A percentile compares a stretch with the other conserved stretches of the same genome.
phyloP scores from a whole-genome alignment of 2,329 filamentous ascomycete genomes.

The Trichoderma sp. region DNA sequence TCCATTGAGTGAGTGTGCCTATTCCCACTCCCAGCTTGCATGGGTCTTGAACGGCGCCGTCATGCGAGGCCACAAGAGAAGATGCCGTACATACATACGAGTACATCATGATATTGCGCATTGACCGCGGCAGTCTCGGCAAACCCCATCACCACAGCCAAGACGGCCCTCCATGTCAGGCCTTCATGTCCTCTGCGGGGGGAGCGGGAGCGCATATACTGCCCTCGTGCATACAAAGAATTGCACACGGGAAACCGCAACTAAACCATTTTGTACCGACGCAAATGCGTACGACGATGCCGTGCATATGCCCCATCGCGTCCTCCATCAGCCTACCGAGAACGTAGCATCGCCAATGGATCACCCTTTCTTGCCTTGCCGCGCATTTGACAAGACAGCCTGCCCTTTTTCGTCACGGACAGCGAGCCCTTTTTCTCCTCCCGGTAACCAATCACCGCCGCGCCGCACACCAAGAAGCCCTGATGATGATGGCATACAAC shows the following conservation, averaged over 20 bases:
- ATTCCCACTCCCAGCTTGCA: constrained; percentile 5
- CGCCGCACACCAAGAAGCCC: not conserved
- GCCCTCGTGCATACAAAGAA: too few relatives aligned
- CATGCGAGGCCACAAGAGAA: constrained; percentile 8
- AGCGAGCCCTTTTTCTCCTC: not conserved
- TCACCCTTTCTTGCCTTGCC: too few relatives aligned
- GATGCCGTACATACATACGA: not conserved
- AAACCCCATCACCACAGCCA: constrained; percentile 8
- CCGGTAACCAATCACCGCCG: constrained; percentile 17
- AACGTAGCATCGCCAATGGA: constrained; percentile 7
- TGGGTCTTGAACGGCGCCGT: constrained; percentile 8
- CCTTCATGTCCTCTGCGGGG: constrained; percentile 11
- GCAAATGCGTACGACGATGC: not conserved
- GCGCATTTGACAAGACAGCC: not conserved
- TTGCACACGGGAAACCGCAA: too few relatives aligned
- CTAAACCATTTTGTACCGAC: too few relatives aligned
- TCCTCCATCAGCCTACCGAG: not conserved
- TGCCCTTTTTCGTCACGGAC: too few relatives aligned
- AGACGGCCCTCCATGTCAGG: not conserved
- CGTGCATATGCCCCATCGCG: constrained; percentile 1
- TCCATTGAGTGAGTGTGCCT: too few relatives aligned
- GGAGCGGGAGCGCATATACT: not conserved
- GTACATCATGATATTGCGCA: constrained; percentile 11
- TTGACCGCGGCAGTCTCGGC: constrained; percentile 27
- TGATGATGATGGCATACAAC: constrained; percentile 2